Percentiles rank a stretch among this genome's conserved stretches.
Conservation (phyloP, 768 basidiomycete species). For the Pulveroboletus sp. region DNA sequence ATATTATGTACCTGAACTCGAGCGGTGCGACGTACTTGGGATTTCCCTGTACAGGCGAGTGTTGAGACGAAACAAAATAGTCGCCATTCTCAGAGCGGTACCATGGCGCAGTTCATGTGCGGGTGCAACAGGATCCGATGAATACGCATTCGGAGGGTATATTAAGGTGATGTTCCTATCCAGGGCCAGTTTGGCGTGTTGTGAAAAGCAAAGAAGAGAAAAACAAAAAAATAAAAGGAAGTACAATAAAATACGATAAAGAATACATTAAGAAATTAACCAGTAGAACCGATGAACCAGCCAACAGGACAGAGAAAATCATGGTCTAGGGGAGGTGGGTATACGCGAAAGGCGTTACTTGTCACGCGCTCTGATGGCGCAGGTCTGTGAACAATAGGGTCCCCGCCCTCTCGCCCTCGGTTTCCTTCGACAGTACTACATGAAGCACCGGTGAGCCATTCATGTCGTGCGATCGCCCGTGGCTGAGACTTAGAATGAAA, state of each 20-base stretch:
- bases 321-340: background rate
- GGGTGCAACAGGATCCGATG: too few relatives aligned
- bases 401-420: slow-evolving; percentile 12
- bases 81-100: too few relatives aligned
- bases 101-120: too few relatives aligned
- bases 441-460: background rate
- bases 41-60: too few relatives aligned
- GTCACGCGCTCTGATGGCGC: slow-evolving; percentile 16
- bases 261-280: background rate
- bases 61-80: too few relatives aligned
- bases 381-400: slow-evolving; percentile 26
- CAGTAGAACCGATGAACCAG: slow-evolving; percentile 1
- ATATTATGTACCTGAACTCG: too few relatives aligned
- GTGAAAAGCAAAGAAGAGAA: background rate
- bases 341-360: slow-evolving; percentile 5
- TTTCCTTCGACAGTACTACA: slow-evolving; percentile 21
- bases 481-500: background rate
- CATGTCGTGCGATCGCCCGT: background rate
- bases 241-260: slow-evolving; percentile 2
- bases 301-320: background rate
- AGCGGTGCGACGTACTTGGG: too few relatives aligned
- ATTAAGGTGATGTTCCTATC: too few relatives aligned
- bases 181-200: too few relatives aligned
- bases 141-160: too few relatives aligned
- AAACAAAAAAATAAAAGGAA: background rate